Evolutionary conservation across 768 basidiomycete species (phyloP), one percentile per base, ranked within the genome.

Genomic region (Scleroderma citrinum): DNA sequence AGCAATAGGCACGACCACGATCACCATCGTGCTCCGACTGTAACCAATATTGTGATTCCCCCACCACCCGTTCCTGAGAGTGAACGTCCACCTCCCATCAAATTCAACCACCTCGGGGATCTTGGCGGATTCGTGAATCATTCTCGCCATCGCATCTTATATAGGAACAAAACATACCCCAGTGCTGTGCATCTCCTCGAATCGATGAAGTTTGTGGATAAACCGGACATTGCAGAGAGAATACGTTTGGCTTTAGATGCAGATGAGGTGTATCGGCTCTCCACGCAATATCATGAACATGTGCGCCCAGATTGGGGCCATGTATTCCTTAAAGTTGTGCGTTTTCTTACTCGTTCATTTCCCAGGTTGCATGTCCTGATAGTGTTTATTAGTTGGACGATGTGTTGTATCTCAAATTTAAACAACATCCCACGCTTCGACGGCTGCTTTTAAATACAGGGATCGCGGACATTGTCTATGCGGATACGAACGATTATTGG

Each of bases 121-220:
- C 71, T 69, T 46, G 59, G 70, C 0, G 75, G 74, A 1, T 82
- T 89, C 63, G 67, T 85, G 61, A 85, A 81, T 57, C 78, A 82
- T 56, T 87, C 88, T 1, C 76, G 71, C 1, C 80, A 87, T 56
- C 72, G 71, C 5, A 75, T 92, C 19, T 47, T 80, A 46, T 82
- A 80, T 62, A 62, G 71, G 31, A 71, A 78, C 29, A 69, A 69
- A 46, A 63, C 66, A 36, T 92, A 82, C 56, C 85, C 85, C 2
- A 84, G 80, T 1, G 88, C 83, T 10, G 64, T 81, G 56, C 88
- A 91, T 55, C 72, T 91, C n/a, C 76, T 80, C 47, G 86, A 91
- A 64, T 86, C 87, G 8, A 69, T 85, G 59, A 85, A 85, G 61
- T 91, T 81, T 62, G 58, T 80, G 32, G 62, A 70, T 19, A 69